Conservation (phyloP, 2,329 filamentous ascomycete species). For the Mycogone perniciosa region DNA sequence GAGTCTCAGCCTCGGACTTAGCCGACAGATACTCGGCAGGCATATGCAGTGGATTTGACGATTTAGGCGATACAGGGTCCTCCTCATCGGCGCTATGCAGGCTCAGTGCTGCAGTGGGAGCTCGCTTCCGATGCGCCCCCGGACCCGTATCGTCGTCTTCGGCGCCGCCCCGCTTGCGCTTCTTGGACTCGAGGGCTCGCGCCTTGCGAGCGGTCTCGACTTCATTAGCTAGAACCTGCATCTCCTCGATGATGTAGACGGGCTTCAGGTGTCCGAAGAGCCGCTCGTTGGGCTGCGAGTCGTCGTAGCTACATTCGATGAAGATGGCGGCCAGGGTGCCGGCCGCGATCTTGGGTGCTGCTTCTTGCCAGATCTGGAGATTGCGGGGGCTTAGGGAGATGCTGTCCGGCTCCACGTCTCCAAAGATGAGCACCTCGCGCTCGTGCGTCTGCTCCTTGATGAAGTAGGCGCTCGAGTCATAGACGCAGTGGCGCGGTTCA, state of each 20-base stretch:
- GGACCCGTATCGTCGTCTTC: conserved; percentile 16
- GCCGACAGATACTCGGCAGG: conserved; percentile 7
- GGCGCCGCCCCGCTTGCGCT: conserved; percentile 52
- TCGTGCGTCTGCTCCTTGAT: conserved; percentile 67
- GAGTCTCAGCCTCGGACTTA: conserved; percentile 27
- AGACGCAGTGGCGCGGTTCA: conserved; percentile 57
- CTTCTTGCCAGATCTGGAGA: conserved; percentile 76
- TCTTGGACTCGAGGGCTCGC: conserved; percentile 42
- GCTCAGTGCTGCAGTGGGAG: conserved; percentile 8
- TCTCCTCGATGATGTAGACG: conserved; percentile 71
- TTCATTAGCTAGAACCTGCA: conserved; percentile 63
- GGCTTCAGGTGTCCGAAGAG: conserved; percentile 89
- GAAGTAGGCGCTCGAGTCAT: conserved; percentile 90
- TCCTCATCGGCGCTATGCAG: conserved; percentile 26
- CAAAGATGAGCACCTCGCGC: conserved; percentile 84
- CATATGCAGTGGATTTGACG: conserved; percentile 25
- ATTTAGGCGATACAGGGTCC: conserved; percentile 48
- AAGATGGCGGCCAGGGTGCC: conserved; percentile 75
- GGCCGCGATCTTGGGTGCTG: conserved; percentile 72
- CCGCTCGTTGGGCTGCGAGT: conserved; percentile 67
- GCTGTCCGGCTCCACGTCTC: conserved; percentile 89
- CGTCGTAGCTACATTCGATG: conserved; percentile 92
- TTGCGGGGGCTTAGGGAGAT: conserved; percentile 78
- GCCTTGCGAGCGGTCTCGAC: conserved; percentile 49
- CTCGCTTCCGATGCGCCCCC: conserved; percentile 17